Conservation (phyloP, 345 rosid species). For the Viola odorata region DNA sequence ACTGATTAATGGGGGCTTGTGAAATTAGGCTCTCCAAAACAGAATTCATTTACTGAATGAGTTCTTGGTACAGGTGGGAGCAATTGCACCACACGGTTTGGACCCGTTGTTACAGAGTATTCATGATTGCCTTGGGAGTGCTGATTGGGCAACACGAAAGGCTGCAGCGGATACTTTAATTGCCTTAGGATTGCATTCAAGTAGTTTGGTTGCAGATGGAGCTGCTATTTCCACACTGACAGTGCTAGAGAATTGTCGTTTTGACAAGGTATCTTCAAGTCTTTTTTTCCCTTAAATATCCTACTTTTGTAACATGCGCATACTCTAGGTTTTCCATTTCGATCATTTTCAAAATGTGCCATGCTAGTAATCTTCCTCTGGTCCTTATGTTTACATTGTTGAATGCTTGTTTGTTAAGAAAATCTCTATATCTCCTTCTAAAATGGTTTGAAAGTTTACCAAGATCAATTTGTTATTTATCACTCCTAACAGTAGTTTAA, state of each 20-base stretch:
- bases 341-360: neutral
- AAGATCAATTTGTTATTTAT: too few species aligned
- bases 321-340: neutral
- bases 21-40: too few species aligned
- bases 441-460: too few species aligned
- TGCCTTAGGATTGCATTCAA: conserved; percentile 77
- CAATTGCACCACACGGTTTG: conserved; percentile 79
- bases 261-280: conserved; percentile 70
- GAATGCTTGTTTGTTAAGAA: neutral
- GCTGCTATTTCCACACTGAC: conserved; percentile 54
- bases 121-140: conserved; percentile 81
- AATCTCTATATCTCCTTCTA: too few species aligned
- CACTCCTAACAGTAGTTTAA: too few species aligned
- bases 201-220: conserved; percentile 54
- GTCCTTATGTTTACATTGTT: neutral
- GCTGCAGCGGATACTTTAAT: conserved; percentile 88
- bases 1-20: neutral
- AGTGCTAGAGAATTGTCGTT: conserved; percentile 75
- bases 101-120: conserved; percentile 73
- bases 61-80: conserved; percentile 63
- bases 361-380: neutral
- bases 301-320: neutral
- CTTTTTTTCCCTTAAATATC: neutral
- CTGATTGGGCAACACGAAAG: conserved; percentile 97
- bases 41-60: too few species aligned